Conservation (phyloP, 257 asterid species). For the Capsicum rhomboideum region DNA sequence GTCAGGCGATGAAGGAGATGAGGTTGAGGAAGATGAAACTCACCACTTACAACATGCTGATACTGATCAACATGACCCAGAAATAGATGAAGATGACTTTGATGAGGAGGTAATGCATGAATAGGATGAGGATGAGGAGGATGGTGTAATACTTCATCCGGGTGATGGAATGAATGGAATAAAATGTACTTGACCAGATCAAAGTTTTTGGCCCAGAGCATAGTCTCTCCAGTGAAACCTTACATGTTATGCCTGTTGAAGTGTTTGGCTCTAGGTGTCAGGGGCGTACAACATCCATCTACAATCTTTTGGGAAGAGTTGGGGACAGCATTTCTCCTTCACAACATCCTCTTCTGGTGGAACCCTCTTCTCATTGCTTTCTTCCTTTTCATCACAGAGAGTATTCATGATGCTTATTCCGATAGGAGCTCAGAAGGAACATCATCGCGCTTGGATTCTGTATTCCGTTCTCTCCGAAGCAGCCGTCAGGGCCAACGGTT, state of each 20-base stretch:
- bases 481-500: conserved; percentile 89
- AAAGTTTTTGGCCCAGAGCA: conserved; percentile 83
- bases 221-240: conserved; percentile 62
- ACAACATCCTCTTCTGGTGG: conserved; percentile 85
- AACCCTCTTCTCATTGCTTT: conserved; percentile 38
- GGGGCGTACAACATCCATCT: conserved; percentile 91
- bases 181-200: conserved; percentile 84
- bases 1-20: conserved; percentile 89
- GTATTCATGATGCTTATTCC: conserved; percentile 36
- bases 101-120: conserved; percentile 91
- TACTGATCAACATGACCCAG: conserved; percentile 96
- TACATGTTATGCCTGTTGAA: conserved; percentile 98
- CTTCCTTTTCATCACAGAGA: conserved; percentile 36
- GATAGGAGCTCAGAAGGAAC: conserved; percentile 59
- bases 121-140: conserved; percentile 96
- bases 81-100: conserved; percentile 90
- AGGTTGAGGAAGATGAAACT: conserved; percentile 86
- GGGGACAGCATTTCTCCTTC: conserved; percentile 50
- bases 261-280: conserved; percentile 90
- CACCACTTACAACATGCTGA: conserved; percentile 87
- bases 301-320: conserved; percentile 77
- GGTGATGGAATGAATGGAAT: conserved; percentile 99
- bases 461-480: conserved; percentile 69
- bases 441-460: conserved; percentile 63
- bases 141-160: conserved; percentile 76